phyloP scores from a whole-genome alignment of 2,329 filamentous ascomycete genomes.

The Colletotrichum filicis region DNA sequence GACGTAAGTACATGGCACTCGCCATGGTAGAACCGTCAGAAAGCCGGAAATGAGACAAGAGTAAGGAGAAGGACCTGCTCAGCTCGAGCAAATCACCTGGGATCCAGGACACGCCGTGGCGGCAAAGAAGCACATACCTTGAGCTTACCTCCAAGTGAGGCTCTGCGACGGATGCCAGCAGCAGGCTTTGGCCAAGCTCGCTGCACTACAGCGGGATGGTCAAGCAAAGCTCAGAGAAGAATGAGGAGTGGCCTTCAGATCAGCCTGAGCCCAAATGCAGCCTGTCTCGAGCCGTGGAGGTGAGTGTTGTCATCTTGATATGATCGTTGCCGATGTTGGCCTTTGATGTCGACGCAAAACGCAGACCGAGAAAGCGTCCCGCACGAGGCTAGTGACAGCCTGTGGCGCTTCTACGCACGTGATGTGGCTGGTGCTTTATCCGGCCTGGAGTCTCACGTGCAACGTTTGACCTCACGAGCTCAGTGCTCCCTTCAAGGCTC shows the following conservation, averaged over 20 bases:
- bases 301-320: slow-evolving; percentile 22
- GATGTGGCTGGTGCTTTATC: slow-evolving; percentile 11
- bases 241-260: background rate
- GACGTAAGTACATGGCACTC: slow-evolving; percentile 7
- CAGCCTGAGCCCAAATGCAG: background rate
- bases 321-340: slow-evolving; percentile 30
- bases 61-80: background rate
- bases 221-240: background rate
- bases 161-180: slow-evolving; percentile 32
- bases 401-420: slow-evolving; percentile 16
- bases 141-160: slow-evolving; percentile 29
- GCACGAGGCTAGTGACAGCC: slow-evolving; percentile 28
- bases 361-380: slow-evolving; percentile 34
- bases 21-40: background rate
- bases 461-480: background rate
- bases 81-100: background rate
- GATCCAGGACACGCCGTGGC: background rate
- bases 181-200: slow-evolving; percentile 19
- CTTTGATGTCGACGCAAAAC: slow-evolving; percentile 34
- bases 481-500: background rate
- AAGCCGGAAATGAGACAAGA: background rate
- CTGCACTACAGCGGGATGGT: background rate
- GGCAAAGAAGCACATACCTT: slow-evolving; percentile 31
- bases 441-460: no score
- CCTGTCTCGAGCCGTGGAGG: slow-evolving; percentile 12